Conservation (phyloP, 345 rosid species). For the Sapria himalayana region DNA sequence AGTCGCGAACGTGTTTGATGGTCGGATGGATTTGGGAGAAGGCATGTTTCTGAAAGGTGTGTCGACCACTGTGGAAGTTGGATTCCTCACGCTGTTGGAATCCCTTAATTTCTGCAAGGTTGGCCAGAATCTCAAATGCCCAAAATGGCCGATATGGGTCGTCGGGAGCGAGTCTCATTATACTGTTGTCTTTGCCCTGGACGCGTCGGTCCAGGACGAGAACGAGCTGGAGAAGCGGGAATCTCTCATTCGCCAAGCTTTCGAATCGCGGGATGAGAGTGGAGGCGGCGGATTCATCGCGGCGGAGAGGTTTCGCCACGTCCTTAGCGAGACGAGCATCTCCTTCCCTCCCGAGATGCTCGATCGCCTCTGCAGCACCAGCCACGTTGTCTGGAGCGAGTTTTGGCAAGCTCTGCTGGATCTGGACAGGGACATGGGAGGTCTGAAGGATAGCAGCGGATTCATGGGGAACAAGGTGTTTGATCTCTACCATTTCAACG, state of each 20-base stretch:
- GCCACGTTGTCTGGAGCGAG: constrained; percentile 94
- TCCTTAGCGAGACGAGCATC: constrained; percentile 39
- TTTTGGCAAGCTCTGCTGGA: constrained; percentile 86
- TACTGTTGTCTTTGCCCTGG: constrained; percentile 81
- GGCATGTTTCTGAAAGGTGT: constrained; percentile 87
- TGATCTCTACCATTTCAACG: constrained; percentile 88
- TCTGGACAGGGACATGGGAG: constrained; percentile 57
- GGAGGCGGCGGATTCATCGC: constrained; percentile 98
- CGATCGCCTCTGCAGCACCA: constrained; percentile 46
- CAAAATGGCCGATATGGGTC: constrained; percentile 99
- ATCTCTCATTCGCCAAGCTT: constrained; percentile 66
- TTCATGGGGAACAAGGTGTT: constrained; percentile 92
- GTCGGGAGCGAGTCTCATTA: constrained; percentile 98
- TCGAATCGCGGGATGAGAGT: constrained; percentile 87
- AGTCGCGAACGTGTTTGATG: constrained; percentile 87
- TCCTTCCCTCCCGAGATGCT: constrained; percentile 50
- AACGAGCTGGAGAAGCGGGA: constrained; percentile 90
- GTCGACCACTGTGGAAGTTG: constrained; percentile 68
- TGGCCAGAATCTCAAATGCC: constrained; percentile 79
- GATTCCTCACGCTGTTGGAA: constrained; percentile 86
- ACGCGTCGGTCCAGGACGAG: constrained; percentile 76
- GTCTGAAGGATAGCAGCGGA: constrained; percentile 76
- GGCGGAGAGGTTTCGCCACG: constrained; percentile 86
- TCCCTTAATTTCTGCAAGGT: constrained; percentile 92
- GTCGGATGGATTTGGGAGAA: constrained; percentile 92